Evolutionary conservation across 169 alveolate genomes (phyloP), one percentile per base, ranked within the genome.

Genomic region (Plasmodium blacklocki): DNA sequence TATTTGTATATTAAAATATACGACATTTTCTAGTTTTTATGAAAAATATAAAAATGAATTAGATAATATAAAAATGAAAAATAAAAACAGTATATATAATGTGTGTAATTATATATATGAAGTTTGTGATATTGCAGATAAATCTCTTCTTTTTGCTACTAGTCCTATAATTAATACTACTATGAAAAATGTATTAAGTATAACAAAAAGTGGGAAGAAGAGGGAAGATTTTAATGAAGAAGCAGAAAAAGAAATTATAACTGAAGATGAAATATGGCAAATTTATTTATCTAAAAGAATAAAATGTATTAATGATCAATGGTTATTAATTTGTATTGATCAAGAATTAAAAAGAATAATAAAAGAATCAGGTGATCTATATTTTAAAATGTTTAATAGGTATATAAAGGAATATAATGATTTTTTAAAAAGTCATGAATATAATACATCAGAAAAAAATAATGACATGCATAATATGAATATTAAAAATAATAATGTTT

Each of bases 251-350:
- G 91, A 83, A 68, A 32, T 56, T 29, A 83, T 83, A 7, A 54
- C 32, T 1, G 85, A 83, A 72, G 91, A 83, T 60, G 91, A 83
- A 68, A 83, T 83, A 56, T 83, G 91, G 91, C 91, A 83, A 83
- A 68, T 83, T 14, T 83, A 83, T 83, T 14, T 83, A 83, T 83
- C 91, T 1, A 83, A 83, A 54, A 83, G 12, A 26, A 68, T 83
- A 56, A 83, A 67, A 68, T 23, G 64, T 39, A 63, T 83, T 68
- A 83, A 83, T 49, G 91, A 83, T 29, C 85, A 83, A 62, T 83
- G 91, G 91, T 50, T 83, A 32, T 68, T 83, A 83, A 52, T 83
- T 68, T 83, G 73, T 56, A 68, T 83, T 58, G 68, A 83, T 29
- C 59, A 83, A n/a, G 91, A 83, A 68, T 21, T 83, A 60, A 83